These are phyloP conservation scores for Podospora didyma DNA, from an alignment of 495 filamentous ascomycete species.

Conservation along the genomic window DNA sequence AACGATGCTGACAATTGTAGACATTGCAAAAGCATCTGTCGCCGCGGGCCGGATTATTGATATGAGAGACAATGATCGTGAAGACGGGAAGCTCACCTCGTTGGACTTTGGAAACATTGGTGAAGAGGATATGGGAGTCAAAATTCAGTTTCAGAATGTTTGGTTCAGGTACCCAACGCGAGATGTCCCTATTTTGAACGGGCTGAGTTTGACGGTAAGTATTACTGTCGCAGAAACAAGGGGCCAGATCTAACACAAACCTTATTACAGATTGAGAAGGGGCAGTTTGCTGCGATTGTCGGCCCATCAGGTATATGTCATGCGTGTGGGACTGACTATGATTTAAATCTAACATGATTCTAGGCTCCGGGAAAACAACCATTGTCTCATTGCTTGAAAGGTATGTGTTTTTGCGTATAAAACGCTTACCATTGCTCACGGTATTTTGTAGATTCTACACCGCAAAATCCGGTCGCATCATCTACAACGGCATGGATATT, in stretches of 20 bases:
- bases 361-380: conserved; percentile 72
- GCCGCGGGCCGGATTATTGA: conserved; percentile 53
- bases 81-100: conserved; percentile 21
- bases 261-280: conserved; percentile 49
- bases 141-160: conserved; percentile 53
- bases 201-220: conserved; percentile 45
- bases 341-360: conserved; percentile 8
- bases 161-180: conserved; percentile 58
- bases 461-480: conserved; percentile 43
- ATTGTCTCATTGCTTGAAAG: conserved; percentile 61
- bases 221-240: background rate
- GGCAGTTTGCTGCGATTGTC: conserved; percentile 67
- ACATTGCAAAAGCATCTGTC: conserved; percentile 55
- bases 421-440: background rate
- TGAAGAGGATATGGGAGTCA: conserved; percentile 45
- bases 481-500: conserved; percentile 47
- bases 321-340: background rate
- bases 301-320: conserved; percentile 36
- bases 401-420: conserved; percentile 10
- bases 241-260: background rate
- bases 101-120: conserved; percentile 26
- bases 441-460: conserved; percentile 49
- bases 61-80: conserved; percentile 31
- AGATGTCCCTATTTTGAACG: conserved; percentile 46
- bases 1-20: conserved; percentile 27